A percentile compares a stretch with the other conserved stretches of the same genome.
These are phyloP conservation scores for Hymenoscyphus albidus DNA, from an alignment of 2,329 filamentous ascomycete genomes.

Conservation along the genomic window DNA sequence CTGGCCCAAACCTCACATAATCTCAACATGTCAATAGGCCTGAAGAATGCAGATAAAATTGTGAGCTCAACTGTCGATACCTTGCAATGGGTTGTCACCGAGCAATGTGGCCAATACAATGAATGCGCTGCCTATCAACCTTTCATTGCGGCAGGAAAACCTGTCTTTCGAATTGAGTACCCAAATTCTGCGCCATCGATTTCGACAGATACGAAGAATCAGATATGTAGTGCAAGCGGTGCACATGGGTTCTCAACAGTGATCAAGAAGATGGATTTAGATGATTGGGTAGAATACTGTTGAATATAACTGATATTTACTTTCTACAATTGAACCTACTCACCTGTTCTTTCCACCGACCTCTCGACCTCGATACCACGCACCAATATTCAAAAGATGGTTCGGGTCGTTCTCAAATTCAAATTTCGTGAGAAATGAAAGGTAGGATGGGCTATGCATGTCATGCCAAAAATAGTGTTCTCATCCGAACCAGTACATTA, in stretches of 20 bases:
- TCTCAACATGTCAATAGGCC: conserved; percentile 56
- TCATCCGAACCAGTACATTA: neutral
- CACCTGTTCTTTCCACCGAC: neutral
- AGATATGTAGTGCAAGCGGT: neutral
- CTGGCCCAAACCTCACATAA: conserved; percentile 42
- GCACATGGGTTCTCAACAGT: conserved; percentile 1
- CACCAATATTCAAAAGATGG: neutral
- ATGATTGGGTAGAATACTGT: conserved; percentile 6
- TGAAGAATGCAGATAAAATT: conserved; percentile 65
- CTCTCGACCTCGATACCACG: neutral
- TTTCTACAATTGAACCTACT: neutral
- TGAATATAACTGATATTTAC: neutral
- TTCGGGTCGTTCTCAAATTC: neutral
- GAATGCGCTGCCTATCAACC: conserved; percentile 56
- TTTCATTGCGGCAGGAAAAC: conserved; percentile 58
- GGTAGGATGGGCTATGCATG: neutral
- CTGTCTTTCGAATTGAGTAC: conserved; percentile 72
- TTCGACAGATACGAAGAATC: conserved; percentile 27
- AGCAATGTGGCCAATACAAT: conserved; percentile 59
- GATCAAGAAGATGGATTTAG: conserved; percentile 7
- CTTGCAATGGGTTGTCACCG: conserved; percentile 65
- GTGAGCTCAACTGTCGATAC: conserved; percentile 45
- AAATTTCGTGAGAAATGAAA: neutral
- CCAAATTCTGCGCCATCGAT: conserved; percentile 4
- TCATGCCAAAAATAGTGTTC: neutral